Conservation (phyloP, 345 rosid species). For the Brassica rapa region DNA sequence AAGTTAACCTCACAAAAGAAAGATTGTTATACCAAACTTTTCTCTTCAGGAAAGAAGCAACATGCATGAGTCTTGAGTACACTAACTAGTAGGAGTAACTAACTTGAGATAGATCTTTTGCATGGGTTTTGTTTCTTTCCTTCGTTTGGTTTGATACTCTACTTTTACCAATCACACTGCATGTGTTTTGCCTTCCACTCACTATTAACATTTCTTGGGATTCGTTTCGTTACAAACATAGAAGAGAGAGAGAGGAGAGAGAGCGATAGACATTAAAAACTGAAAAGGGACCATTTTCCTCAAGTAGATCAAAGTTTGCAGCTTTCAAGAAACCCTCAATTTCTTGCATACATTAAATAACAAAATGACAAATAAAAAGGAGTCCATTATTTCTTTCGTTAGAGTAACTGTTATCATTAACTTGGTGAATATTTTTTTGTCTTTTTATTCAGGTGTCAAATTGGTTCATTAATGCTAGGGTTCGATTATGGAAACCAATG, state of each 20-base stretch:
- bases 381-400: background rate
- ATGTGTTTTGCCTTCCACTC: conserved; percentile 41
- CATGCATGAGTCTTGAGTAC: background rate
- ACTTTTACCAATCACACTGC: background rate
- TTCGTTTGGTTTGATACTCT: conserved; percentile 23
- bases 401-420: background rate
- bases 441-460: conserved; percentile 70
- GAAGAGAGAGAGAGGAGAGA: background rate
- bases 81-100: conserved; percentile 8
- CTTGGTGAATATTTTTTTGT: background rate
- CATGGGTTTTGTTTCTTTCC: conserved; percentile 37
- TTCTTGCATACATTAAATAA: conserved; percentile 27
- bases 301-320: conserved; percentile 39
- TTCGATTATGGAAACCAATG: conserved; percentile 99
- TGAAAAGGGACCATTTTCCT: conserved; percentile 32
- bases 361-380: background rate
- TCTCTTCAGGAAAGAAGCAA: background rate
- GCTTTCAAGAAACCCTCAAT: conserved; percentile 39
- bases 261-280: conserved; percentile 35
- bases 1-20: background rate
- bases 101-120: conserved; percentile 26
- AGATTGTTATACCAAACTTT: background rate
- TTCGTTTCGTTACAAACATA: conserved; percentile 29
- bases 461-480: conserved; percentile 99
- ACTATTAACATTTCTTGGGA: conserved; percentile 38